phyloP scores from a whole-genome alignment of 1,284 basidiomycete species.

The Puccinia coronata region DNA sequence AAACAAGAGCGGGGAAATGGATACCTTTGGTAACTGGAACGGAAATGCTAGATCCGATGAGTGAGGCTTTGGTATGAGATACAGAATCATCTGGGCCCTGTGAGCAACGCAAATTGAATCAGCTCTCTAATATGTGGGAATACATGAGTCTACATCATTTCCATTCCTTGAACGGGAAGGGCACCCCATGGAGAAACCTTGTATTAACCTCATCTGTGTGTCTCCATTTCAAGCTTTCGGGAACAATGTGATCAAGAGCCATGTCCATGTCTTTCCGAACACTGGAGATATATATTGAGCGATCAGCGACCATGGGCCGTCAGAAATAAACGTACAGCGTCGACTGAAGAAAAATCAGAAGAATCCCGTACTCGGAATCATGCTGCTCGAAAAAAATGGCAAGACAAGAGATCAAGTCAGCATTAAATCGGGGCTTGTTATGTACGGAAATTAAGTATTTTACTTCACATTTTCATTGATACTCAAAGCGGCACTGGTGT shows the following conservation, averaged over 20 bases:
- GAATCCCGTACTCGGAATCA: constrained; percentile 39
- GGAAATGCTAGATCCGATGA: constrained; percentile 55
- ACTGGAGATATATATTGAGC: constrained; percentile 8
- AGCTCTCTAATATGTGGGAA: background rate
- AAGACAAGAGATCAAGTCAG: background rate
- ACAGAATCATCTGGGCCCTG: constrained; percentile 51
- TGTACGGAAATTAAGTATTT: too few relatives aligned
- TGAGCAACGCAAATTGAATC: background rate
- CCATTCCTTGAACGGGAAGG: background rate
- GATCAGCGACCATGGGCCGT: background rate
- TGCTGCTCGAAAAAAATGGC: constrained; percentile 19
- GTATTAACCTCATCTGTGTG: constrained; percentile 54
- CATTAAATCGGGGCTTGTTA: background rate
- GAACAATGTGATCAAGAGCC: constrained; percentile 58
- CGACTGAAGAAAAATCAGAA: background rate
- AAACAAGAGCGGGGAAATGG: background rate
- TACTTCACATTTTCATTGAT: constrained; percentile 57
- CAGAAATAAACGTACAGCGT: background rate
- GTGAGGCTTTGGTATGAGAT: constrained; percentile 57
- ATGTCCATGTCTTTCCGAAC: constrained; percentile 59
- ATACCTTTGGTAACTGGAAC: constrained; percentile 49
- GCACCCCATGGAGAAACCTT: background rate
- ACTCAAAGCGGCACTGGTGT: constrained; percentile 58
- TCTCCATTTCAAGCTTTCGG: constrained; percentile 57
- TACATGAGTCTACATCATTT: background rate